A percentile compares a stretch with the other conserved stretches of the same genome.
Conservation (phyloP, 163 green algal species). For the Volvox carteri region DNA sequence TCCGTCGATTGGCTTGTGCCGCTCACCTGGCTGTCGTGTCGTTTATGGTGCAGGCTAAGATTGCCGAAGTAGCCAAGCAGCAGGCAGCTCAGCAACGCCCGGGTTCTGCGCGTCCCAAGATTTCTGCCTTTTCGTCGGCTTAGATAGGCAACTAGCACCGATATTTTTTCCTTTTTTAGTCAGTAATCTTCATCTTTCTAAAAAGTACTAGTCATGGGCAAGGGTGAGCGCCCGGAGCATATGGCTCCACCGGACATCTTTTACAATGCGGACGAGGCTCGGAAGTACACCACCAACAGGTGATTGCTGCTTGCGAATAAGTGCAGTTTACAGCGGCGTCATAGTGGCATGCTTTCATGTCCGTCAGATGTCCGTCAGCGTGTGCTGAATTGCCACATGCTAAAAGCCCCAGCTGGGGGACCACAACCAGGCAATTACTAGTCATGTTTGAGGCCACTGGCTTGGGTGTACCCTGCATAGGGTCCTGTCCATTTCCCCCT, state of each 20-base stretch:
- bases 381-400: no score
- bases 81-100: background rate
- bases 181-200: background rate
- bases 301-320: no score
- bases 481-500: no score
- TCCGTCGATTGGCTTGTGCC: background rate
- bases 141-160: background rate
- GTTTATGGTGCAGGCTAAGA: constrained; percentile 30
- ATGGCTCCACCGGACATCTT: constrained; percentile 94
- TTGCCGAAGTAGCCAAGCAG: constrained; percentile 44
- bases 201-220: constrained; percentile 65
- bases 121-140: constrained; percentile 16
- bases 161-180: constrained; percentile 1
- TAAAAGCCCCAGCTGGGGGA: no score
- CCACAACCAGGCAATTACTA: no score
- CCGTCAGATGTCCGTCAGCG: no score
- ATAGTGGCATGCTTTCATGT: no score
- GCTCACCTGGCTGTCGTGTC: background rate
- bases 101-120: constrained; percentile 11
- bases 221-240: constrained; percentile 91
- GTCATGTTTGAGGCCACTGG: no score
- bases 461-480: no score
- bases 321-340: no score
- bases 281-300: constrained; percentile 97
- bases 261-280: constrained; percentile 95